Evolutionary conservation across 257 asterid genomes (phyloP).

Genomic region (Cruciata laevipes): DNA sequence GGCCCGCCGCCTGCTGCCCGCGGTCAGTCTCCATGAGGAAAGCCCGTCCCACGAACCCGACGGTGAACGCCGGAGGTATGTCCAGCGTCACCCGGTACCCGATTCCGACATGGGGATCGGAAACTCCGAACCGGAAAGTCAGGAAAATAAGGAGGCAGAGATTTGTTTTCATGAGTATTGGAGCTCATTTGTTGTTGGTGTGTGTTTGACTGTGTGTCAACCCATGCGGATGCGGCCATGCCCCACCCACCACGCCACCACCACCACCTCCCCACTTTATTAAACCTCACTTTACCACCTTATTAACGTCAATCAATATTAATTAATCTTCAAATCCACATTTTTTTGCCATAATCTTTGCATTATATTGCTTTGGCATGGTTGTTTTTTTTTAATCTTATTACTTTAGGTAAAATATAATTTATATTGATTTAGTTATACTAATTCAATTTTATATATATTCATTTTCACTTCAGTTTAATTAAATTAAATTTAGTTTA

Average conservation of each 20-base stretch:
- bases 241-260: conserved; percentile 4
- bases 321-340: neutral
- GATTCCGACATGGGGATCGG: conserved; percentile 37
- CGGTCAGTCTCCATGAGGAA: conserved; percentile 46
- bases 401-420: too few species aligned
- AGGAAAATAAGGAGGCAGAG: conserved; percentile 26
- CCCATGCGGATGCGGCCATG: conserved; percentile 4
- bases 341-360: neutral
- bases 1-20: conserved; percentile 10
- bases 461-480: too few species aligned
- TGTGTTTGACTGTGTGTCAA: conserved; percentile 1
- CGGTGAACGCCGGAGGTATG: conserved; percentile 43
- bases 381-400: too few species aligned
- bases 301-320: neutral
- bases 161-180: conserved; percentile 31
- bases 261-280: neutral
- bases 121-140: conserved; percentile 6
- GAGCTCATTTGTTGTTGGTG: neutral
- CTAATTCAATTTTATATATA: too few species aligned
- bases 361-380: too few species aligned
- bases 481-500: too few species aligned
- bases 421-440: too few species aligned
- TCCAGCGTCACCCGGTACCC: conserved; percentile 58
- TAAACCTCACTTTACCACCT: neutral
- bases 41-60: conserved; percentile 66